Evolutionary conservation across 352 stramenopile species (phyloP).

Genomic region (Globisporangium rhizosaccharum): DNA sequence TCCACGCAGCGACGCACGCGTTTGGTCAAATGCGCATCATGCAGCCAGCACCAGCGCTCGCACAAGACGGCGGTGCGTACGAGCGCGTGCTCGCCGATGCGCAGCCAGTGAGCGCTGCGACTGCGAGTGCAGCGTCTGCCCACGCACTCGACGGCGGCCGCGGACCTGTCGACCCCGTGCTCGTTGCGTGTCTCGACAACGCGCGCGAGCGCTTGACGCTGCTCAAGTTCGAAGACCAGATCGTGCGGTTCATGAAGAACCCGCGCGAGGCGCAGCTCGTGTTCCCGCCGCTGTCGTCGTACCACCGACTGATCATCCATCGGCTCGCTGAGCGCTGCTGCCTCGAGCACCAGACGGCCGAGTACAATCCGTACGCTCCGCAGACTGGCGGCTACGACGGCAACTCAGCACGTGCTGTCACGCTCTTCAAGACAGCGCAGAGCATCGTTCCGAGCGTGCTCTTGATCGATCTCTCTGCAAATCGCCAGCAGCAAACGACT

Average conservation of each 20-base stretch:
- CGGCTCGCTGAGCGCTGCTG: conserved; percentile 91
- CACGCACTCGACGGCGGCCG: conserved; percentile 14
- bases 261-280: conserved; percentile 60
- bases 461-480: conserved; percentile 83
- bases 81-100: conserved; percentile 21
- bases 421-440: conserved; percentile 83
- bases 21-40: conserved; percentile 37
- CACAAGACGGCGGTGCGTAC: conserved; percentile 51
- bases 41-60: conserved; percentile 19
- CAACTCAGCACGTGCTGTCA: conserved; percentile 78
- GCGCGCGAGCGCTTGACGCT: conserved; percentile 71
- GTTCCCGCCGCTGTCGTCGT: conserved; percentile 82
- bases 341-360: conserved; percentile 85
- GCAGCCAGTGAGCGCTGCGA: conserved; percentile 45
- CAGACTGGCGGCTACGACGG: conserved; percentile 34
- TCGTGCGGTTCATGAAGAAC: conserved; percentile 73
- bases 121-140: conserved; percentile 36
- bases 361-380: conserved; percentile 51
- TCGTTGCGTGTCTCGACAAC: conserved; percentile 77
- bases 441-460: conserved; percentile 73
- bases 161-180: conserved; percentile 66
- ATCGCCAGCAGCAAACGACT: conserved; percentile 55
- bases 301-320: conserved; percentile 89
- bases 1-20: conserved; percentile 19
- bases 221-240: conserved; percentile 86